These are phyloP conservation scores for Pterocarpus santalinus DNA, from an alignment of 306 rosid species.

Conservation along the genomic window DNA sequence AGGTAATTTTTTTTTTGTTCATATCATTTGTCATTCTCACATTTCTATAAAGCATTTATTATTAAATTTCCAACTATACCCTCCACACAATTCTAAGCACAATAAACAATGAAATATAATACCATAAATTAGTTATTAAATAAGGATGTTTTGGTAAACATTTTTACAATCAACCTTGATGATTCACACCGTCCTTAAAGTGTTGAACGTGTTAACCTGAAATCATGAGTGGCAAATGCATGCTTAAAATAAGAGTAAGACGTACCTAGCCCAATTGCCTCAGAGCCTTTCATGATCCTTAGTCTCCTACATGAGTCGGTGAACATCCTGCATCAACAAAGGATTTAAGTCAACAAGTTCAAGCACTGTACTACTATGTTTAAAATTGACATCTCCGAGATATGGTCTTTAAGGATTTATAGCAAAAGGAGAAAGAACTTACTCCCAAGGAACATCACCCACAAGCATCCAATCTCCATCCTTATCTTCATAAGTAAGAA, in stretches of 20 bases:
- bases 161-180: no score
- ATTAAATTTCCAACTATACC: no score
- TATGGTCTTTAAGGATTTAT: conserved; percentile 28
- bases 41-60: no score
- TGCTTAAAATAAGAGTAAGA: conserved; percentile 1
- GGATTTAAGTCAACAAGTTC: conserved; percentile 25
- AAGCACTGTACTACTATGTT: conserved; percentile 11
- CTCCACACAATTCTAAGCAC: no score
- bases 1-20: no score
- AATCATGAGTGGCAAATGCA: not conserved
- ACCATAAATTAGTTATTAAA: no score
- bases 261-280: conserved; percentile 90
- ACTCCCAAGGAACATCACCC: conserved; percentile 99
- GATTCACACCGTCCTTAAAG: no score
- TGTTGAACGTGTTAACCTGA: no score
- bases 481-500: conserved; percentile 90
- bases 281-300: conserved; percentile 95
- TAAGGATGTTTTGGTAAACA: no score
- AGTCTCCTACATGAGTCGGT: conserved; percentile 78
- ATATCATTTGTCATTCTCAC: no score
- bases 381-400: not conserved
- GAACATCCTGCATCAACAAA: conserved; percentile 74
- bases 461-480: conserved; percentile 99
- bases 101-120: no score
- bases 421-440: conserved; percentile 48